These are phyloP conservation scores for Cochlearia excelsa DNA, from an alignment of 345 rosid species.

Conservation along the genomic window DNA sequence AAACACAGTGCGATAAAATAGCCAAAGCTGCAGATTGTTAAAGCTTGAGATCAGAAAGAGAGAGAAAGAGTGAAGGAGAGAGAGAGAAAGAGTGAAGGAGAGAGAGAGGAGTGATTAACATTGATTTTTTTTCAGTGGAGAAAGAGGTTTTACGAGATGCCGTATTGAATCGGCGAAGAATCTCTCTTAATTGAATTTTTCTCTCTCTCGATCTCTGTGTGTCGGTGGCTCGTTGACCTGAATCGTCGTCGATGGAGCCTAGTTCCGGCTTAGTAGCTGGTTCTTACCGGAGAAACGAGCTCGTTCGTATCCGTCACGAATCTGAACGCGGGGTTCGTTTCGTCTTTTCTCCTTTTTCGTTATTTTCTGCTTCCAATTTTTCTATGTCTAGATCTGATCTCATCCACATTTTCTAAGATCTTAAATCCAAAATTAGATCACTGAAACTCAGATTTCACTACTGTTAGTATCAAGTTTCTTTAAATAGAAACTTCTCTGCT, in stretches of 20 bases:
- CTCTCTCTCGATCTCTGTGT: conserved; percentile 2
- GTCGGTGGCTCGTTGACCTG: conserved; percentile 19
- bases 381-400: conserved; percentile 22
- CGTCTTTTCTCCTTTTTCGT: not conserved
- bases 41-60: no score
- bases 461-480: conserved; percentile 11
- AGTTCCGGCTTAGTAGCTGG: conserved; percentile 95
- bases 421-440: conserved; percentile 13
- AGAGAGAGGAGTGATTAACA: no score
- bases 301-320: conserved; percentile 96
- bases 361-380: not conserved
- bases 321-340: conserved; percentile 94
- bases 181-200: conserved; percentile 5
- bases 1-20: no score
- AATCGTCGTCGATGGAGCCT: conserved; percentile 60
- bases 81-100: no score
- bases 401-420: conserved; percentile 5
- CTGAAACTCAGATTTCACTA: not conserved
- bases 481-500: conserved; percentile 25
- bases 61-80: no score
- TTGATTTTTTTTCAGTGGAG: no score
- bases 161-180: conserved; percentile 55
- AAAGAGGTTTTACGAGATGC: conserved; percentile 45
- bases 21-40: no score
- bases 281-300: conserved; percentile 89